Evolutionary conservation across 2,329 filamentous ascomycete species (phyloP), one percentile per base, ranked within the genome.

Genomic region (Penicillium sp.): DNA sequence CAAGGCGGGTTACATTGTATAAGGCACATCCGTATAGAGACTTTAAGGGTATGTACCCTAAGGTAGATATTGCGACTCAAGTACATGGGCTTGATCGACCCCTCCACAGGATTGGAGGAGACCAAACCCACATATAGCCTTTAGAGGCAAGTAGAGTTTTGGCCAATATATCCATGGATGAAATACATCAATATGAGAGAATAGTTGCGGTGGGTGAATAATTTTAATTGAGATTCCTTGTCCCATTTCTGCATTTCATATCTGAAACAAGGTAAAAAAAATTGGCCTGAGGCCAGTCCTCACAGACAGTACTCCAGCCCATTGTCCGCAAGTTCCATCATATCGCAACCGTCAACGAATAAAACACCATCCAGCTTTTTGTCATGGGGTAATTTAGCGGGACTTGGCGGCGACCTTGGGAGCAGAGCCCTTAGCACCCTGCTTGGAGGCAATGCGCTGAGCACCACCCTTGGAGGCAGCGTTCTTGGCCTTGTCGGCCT

Each of bases 401-500:
- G 85, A 89, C 76, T 88, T 93, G 77, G 90, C 87, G 78, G 89
- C 85, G 72, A 91, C 88, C 90, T 97, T 97, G 76, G 83, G 81
- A 72, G 85, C 87, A 70, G 92, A 87, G 74, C 95, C 95, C 88
- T 96, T 96, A 68, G 91, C 89, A 75, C 91, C 92, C 87, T 96
- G 91, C 90, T 99, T 99, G 88, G 91, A 93, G 79, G 89, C 84
- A 78, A 96, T 90, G 80, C 90, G 88, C 74, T 81, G 79, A 69
- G 85, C 84, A 83, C 92, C 86, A 76, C 91, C 93, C 83, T 90
- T 89, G 77, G 88, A 82, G 69, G 88, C 86, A 67, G 93, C 93
- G 75, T 72, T 84, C 90, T 98, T 98, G 74, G 95, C 95, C 91
- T 99, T 99, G 83, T 98, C 93, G 60, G 91, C 90, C 90, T 98